Evolutionary conservation across 1,139 yeast species (phyloP).

Genomic region (Pichia cactophila): DNA sequence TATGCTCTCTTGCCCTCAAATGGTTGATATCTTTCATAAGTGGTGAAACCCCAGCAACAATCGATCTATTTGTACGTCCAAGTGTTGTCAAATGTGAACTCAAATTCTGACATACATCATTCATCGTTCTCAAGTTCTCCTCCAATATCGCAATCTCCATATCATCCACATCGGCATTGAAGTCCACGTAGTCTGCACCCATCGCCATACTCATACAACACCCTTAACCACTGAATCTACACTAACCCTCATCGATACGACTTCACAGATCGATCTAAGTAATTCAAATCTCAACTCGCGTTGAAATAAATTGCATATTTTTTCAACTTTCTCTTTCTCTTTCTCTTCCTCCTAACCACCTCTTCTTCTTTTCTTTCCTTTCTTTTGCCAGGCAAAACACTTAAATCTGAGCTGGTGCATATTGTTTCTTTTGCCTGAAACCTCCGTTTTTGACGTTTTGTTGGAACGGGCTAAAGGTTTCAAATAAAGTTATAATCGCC

Average conservation of each 20-base stretch:
- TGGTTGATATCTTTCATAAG: conserved; percentile 57
- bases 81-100: conserved; percentile 49
- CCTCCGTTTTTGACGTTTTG: neutral
- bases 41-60: conserved; percentile 64
- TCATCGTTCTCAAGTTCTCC: conserved; percentile 58
- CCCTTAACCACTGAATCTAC: neutral
- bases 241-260: neutral
- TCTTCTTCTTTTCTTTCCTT: neutral
- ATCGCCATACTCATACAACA: neutral
- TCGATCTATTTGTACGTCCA: conserved; percentile 50
- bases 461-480: neutral
- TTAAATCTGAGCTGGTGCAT: conserved; percentile 2
- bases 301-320: too few species aligned
- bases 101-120: conserved; percentile 49
- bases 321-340: neutral
- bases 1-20: conserved; percentile 47
- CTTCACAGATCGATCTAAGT: neutral
- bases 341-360: neutral
- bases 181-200: neutral
- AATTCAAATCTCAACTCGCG: neutral
- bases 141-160: conserved; percentile 80
- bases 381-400: conserved; percentile 3
- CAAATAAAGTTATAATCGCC: neutral
- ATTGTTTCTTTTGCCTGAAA: neutral
- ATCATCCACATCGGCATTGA: conserved; percentile 53